Conservation (phyloP, 371 early-diverging fungal species). For the Mucor piriformis region DNA sequence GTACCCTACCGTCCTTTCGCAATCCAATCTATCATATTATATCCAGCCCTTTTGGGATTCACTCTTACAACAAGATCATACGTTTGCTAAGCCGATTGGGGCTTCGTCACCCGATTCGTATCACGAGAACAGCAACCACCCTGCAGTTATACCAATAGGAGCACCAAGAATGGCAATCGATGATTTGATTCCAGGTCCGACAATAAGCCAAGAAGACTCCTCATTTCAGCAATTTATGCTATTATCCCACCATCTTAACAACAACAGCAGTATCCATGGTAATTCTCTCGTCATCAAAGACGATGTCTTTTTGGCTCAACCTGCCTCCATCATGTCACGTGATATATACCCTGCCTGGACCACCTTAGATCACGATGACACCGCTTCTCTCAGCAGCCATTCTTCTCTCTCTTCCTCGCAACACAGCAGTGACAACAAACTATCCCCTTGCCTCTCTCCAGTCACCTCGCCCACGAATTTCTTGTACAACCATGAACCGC, state of each 20-base stretch:
- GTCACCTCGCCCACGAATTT: constrained; percentile 34
- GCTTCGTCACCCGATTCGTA: constrained; percentile 25
- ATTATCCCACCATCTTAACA: not conserved
- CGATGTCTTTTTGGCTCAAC: constrained; percentile 30
- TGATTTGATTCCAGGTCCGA: constrained; percentile 30
- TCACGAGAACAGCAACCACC: constrained; percentile 28
- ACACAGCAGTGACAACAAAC: constrained; percentile 12
- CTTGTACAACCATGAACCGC: constrained; percentile 36
- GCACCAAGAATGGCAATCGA: constrained; percentile 26
- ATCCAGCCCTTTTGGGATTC: constrained; percentile 14
- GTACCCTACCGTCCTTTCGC: constrained; percentile 15
- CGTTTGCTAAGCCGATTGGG: constrained; percentile 28
- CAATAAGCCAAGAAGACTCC: too few relatives aligned
- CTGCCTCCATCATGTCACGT: constrained; percentile 10
- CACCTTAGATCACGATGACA: constrained; percentile 23
- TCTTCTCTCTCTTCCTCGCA: constrained; percentile 22
- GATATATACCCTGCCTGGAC: constrained; percentile 1
- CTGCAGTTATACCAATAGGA: constrained; percentile 30
- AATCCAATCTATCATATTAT: constrained; percentile 10
- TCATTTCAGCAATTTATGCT: constrained; percentile 17
- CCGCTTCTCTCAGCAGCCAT: constrained; percentile 28
- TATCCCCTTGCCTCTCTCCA: constrained; percentile 24
- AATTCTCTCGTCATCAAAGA: constrained; percentile 19
- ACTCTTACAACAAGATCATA: constrained; percentile 6
- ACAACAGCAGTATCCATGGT: not conserved